A percentile compares a stretch with the other conserved stretches of the same genome.
These are phyloP conservation scores for Candida corydali DNA, from an alignment of 805 yeast genomes.

Conservation along the genomic window DNA sequence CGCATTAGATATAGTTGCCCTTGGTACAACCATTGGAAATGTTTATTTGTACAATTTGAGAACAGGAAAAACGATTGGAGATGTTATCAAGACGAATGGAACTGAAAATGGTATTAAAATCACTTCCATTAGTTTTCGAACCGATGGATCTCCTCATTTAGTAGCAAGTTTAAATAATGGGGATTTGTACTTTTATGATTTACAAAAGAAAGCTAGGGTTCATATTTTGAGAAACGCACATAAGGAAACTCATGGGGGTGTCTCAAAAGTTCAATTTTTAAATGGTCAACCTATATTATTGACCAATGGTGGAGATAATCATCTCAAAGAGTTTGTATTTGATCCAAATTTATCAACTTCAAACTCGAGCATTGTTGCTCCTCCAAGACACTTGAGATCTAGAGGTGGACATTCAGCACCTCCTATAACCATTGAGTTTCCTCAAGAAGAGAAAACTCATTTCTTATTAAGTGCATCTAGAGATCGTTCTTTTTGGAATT, in stretches of 20 bases:
- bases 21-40: slow-evolving; percentile 70
- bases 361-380: slow-evolving; percentile 64
- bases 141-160: slow-evolving; percentile 82
- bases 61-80: slow-evolving; percentile 50
- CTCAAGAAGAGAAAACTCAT: slow-evolving; percentile 73
- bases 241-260: slow-evolving; percentile 70
- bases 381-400: slow-evolving; percentile 87
- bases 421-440: slow-evolving; percentile 70
- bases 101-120: slow-evolving; percentile 37
- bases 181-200: slow-evolving; percentile 80
- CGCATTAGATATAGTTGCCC: slow-evolving; percentile 75
- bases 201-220: slow-evolving; percentile 66
- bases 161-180: slow-evolving; percentile 79
- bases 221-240: slow-evolving; percentile 76
- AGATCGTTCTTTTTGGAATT: slow-evolving; percentile 85
- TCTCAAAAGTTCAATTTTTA: slow-evolving; percentile 66
- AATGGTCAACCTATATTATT: slow-evolving; percentile 90
- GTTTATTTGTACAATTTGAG: slow-evolving; percentile 64
- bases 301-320: slow-evolving; percentile 88
- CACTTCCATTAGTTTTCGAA: slow-evolving; percentile 75
- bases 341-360: slow-evolving; percentile 80
- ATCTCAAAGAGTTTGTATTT: slow-evolving; percentile 83
- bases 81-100: slow-evolving; percentile 46
- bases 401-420: slow-evolving; percentile 98
- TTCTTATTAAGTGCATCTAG: slow-evolving; percentile 80